Conservation (phyloP, 345 rosid genomes). For the Corchorus olitorius region DNA sequence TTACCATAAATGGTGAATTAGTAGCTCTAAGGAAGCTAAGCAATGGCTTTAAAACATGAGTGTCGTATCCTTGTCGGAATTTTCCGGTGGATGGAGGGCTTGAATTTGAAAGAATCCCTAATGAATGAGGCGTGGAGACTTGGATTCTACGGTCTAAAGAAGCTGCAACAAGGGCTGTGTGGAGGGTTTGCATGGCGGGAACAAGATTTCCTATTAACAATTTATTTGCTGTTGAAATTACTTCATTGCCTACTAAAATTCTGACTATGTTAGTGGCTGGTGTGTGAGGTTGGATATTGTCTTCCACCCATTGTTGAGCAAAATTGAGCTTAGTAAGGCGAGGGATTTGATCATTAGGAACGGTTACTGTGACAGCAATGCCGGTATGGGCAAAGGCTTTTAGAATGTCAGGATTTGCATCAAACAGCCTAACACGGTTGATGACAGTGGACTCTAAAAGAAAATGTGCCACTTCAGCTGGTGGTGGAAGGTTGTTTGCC, state of each 20-base stretch:
- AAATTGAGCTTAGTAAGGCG: constrained; percentile 48
- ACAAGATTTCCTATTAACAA: constrained; percentile 49
- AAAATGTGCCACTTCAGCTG: constrained; percentile 66
- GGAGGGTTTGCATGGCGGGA: constrained; percentile 76
- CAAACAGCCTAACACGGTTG: constrained; percentile 69
- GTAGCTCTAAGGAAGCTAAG: constrained; percentile 72
- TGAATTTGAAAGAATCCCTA: constrained; percentile 68
- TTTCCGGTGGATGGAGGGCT: constrained; percentile 73
- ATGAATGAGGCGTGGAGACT: constrained; percentile 80
- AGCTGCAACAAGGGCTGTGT: constrained; percentile 57
- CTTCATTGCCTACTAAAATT: constrained; percentile 86
- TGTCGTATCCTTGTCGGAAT: constrained; percentile 66
- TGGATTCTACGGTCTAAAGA: constrained; percentile 65
- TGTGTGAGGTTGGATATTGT: constrained; percentile 52
- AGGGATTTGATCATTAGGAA: constrained; percentile 77
- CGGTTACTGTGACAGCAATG: constrained; percentile 55
- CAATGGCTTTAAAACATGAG: constrained; percentile 64
- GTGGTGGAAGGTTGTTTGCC: constrained; percentile 79
- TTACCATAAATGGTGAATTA: constrained; percentile 70
- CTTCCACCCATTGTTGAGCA: constrained; percentile 65
- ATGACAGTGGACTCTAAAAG: constrained; percentile 66
- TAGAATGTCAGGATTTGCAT: constrained; percentile 56
- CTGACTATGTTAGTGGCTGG: constrained; percentile 74
- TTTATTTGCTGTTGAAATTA: constrained; percentile 54
- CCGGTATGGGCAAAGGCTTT: constrained; percentile 70